These are phyloP conservation scores for Alternaria brassicae DNA, from an alignment of 2,329 filamentous ascomycete genomes.

Conservation along the genomic window DNA sequence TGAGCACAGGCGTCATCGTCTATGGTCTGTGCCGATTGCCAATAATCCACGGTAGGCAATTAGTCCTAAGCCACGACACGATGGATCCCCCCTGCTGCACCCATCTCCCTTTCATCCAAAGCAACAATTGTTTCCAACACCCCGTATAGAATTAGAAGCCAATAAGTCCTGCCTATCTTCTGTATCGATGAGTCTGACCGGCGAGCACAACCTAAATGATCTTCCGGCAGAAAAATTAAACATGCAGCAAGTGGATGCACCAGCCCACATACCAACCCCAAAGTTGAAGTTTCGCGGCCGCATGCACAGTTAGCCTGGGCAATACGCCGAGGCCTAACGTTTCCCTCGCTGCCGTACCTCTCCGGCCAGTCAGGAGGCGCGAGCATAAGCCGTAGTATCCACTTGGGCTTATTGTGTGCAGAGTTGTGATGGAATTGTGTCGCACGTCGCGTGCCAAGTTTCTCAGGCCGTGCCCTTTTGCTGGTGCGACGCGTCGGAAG, in stretches of 20 bases:
- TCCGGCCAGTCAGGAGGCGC: conserved; percentile 1
- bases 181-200: not conserved
- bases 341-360: conserved; percentile 2
- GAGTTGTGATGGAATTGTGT: conserved; percentile 10
- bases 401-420: conserved; percentile 5
- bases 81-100: not conserved
- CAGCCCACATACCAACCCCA: conserved; percentile 24
- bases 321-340: conserved; percentile 24
- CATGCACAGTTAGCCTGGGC: conserved; percentile 15
- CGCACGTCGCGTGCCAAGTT: conserved; percentile 17
- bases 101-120: not conserved
- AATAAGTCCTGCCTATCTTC: not conserved
- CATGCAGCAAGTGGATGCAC: conserved; percentile 20
- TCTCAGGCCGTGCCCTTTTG: not conserved
- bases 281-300: conserved; percentile 19
- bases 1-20: conserved; percentile 34
- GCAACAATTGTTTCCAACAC: conserved; percentile 4
- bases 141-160: not conserved
- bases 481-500: conserved; percentile 25
- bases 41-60: conserved; percentile 23
- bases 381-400: conserved; percentile 4
- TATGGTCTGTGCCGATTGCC: conserved; percentile 25
- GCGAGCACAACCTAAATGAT: not conserved
- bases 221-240: conserved; percentile 11
- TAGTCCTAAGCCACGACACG: conserved; percentile 15